Evolutionary conservation across 2,329 filamentous ascomycete species (phyloP).

Genomic region (Incumbomyces delicatus): DNA sequence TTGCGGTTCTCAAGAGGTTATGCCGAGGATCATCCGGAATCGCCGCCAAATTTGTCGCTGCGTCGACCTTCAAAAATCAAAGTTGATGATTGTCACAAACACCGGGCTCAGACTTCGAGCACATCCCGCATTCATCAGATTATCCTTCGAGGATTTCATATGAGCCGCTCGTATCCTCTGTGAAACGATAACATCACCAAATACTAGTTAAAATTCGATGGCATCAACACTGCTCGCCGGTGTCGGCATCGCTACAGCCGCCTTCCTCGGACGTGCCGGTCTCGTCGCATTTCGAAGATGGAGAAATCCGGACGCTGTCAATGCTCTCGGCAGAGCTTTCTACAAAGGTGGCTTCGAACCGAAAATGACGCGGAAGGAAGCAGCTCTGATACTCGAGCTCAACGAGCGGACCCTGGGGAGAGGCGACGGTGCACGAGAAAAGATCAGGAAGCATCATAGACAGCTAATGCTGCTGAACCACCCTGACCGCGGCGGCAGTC

Average conservation of each 20-base stretch:
- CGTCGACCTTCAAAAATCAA: too few species aligned
- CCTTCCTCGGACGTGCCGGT: conserved; percentile 78
- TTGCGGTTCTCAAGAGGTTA: too few species aligned
- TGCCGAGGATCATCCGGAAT: too few species aligned
- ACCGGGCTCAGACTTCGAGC: too few species aligned
- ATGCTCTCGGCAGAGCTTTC: conserved; percentile 77
- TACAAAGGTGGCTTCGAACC: conserved; percentile 99
- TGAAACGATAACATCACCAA: too few species aligned
- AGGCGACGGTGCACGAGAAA: conserved; percentile 55
- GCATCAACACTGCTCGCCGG: conserved; percentile 35
- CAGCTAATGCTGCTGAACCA: conserved; percentile 96
- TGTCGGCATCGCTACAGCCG: conserved; percentile 46
- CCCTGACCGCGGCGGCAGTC: conserved; percentile 91
- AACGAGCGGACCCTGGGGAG: conserved; percentile 72
- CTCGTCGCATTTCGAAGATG: conserved; percentile 80
- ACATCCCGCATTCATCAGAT: too few species aligned
- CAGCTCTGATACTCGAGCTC: conserved; percentile 79
- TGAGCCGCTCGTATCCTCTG: too few species aligned
- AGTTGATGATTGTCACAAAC: too few species aligned
- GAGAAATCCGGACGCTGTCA: conserved; percentile 53
- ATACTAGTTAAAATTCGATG: conserved; percentile 22
- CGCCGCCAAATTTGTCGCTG: too few species aligned
- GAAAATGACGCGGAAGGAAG: conserved; percentile 88
- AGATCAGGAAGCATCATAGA: conserved; percentile 89
- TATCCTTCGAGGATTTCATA: too few species aligned